Percentiles rank a stretch among this genome's conserved stretches.
Conservation (phyloP, 176 grass and related monocot species). For the Areca catechu region DNA sequence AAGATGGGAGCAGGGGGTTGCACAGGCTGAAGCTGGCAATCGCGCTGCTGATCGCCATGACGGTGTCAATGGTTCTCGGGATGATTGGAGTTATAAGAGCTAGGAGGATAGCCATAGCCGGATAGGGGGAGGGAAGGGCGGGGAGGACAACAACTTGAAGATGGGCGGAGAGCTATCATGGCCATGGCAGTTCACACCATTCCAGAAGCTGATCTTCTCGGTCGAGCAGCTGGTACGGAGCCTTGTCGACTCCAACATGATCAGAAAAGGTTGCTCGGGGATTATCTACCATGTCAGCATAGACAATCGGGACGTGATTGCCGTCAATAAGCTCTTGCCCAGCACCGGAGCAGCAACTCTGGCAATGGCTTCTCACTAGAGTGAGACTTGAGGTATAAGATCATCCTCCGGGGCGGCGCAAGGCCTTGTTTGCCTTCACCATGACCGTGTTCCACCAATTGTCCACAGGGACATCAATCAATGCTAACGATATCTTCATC, state of each 20-base stretch:
- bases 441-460: constrained; percentile 83
- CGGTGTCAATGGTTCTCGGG: constrained; percentile 89
- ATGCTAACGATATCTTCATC: constrained; percentile 93
- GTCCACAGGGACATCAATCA: constrained; percentile 93
- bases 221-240: constrained; percentile 77
- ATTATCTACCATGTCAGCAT: constrained; percentile 78
- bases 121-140: constrained; percentile 32
- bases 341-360: constrained; percentile 11
- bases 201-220: constrained; percentile 91
- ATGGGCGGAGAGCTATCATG: constrained; percentile 51
- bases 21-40: constrained; percentile 74
- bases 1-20: constrained; percentile 40
- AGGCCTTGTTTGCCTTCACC: constrained; percentile 81
- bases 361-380: constrained; percentile 51
- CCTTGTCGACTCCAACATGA: constrained; percentile 76
- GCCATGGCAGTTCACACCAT: constrained; percentile 98
- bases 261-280: constrained; percentile 88
- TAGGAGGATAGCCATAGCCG: too few species aligned
- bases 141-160: constrained; percentile 28
- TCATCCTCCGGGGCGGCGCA: constrained; percentile 81
- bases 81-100: constrained; percentile 63
- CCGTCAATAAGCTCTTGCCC: constrained; percentile 91
- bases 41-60: constrained; percentile 65
- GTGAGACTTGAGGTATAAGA: constrained; percentile 80
- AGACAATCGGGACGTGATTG: constrained; percentile 81